phyloP scores from a whole-genome alignment of 108 stramenopile genomes.

The Pseudonitzschia delicatissima region DNA sequence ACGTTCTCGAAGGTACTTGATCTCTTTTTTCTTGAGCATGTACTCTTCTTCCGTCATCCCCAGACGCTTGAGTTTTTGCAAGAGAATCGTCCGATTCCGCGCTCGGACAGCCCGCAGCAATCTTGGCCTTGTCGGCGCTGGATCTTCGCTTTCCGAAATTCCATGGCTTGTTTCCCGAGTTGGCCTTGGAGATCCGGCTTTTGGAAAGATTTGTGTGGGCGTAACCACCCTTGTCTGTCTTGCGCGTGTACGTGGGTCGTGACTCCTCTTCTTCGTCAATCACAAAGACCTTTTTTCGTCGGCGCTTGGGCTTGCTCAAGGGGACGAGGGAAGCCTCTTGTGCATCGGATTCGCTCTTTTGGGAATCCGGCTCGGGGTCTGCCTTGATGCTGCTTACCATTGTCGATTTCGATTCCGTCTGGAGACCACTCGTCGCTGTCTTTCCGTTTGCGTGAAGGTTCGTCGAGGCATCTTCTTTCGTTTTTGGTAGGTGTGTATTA shows the following conservation, averaged over 20 bases:
- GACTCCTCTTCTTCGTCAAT: slow-evolving; percentile 9
- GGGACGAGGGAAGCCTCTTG: background rate
- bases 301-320: background rate
- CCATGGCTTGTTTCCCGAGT: slow-evolving; percentile 57
- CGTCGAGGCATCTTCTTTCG: too few relatives aligned
- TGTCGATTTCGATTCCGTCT: too few relatives aligned
- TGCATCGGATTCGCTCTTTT: background rate
- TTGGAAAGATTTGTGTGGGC: slow-evolving; percentile 39
- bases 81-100: slow-evolving; percentile 40
- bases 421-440: too few relatives aligned
- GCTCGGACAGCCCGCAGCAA: slow-evolving; percentile 48
- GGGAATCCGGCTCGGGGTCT: background rate
- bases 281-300: slow-evolving; percentile 2
- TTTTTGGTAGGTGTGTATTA: too few relatives aligned
- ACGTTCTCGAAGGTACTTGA: slow-evolving; percentile 44
- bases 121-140: slow-evolving; percentile 39
- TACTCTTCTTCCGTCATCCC: slow-evolving; percentile 57
- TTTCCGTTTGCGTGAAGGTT: too few relatives aligned
- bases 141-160: slow-evolving; percentile 47
- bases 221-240: slow-evolving; percentile 48
- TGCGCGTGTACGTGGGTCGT: slow-evolving; percentile 27
- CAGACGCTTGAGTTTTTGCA: slow-evolving; percentile 35
- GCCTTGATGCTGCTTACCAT: background rate
- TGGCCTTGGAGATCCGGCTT: slow-evolving; percentile 38
- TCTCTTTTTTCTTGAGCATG: slow-evolving; percentile 31